Evolutionary conservation across 2,329 filamentous ascomycete species (phyloP), one percentile per base, ranked within the genome.

Genomic region (Rutstroemia sp.): DNA sequence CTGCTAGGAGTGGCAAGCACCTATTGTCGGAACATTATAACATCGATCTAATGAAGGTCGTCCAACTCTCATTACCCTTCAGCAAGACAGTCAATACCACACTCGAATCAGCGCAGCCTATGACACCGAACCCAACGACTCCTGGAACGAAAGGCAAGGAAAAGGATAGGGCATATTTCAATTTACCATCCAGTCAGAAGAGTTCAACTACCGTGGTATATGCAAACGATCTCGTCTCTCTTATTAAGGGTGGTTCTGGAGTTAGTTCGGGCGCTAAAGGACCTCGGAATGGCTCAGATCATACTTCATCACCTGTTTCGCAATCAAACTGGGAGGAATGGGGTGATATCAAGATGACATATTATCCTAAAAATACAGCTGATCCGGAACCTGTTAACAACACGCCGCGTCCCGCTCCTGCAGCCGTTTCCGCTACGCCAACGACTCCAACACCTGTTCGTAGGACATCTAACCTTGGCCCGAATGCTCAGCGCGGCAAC

Each of bases 11-110:
- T 45, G 88, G 88, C 67, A 81, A 83, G 42, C 83, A 85, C 30
- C 75, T 96, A 49, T 77, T 96, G 51, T 82, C 85, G 23, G 92
- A 91, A 61, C 94, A 99, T 72, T 99, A 88, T 72, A 85, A 87
- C 64, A 86, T 88, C 63, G 81, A 86, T 60, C 75, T 88, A 5
- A 91, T 96, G 60, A 87, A 88, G 63, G 82, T 99, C 52, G 87
- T 92, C 62, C 89, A 90, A 71, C 77, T 99, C 53, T 86, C 92
- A 5, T 75, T 85, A 57, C 90, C 92, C 6, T 95, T 97, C 68
- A 77, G 85, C 47, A 95, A 90, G 72, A 88, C 83, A 1, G 77
- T 80, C 1, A 76, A 82, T 8, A 62, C 69, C 25, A 58, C 71
- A 23, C 68, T 76, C 41, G 81, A 76, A 58, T 69, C 79, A 16